phyloP scores from a whole-genome alignment of 371 early-diverging fungal genomes.

The Mucor mucedo region DNA sequence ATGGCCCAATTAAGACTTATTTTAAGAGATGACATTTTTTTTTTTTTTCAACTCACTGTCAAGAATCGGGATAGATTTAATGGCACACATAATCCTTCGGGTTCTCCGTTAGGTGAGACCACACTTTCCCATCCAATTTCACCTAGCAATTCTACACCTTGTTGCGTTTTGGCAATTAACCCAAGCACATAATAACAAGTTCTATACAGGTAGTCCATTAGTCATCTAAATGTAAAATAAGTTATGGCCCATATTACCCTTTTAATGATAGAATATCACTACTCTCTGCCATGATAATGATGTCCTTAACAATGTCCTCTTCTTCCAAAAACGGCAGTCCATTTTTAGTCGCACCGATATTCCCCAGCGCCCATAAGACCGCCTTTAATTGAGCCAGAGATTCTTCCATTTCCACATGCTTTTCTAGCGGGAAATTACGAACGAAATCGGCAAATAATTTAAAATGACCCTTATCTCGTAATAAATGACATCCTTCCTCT shows the following conservation, averaged over 20 bases:
- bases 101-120: constrained; percentile 53
- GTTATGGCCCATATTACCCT: constrained; percentile 60
- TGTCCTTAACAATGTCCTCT: constrained; percentile 72
- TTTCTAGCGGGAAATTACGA: constrained; percentile 58
- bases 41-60: constrained; percentile 46
- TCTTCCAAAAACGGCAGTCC: constrained; percentile 77
- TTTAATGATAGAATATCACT: constrained; percentile 75
- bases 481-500: constrained; percentile 71
- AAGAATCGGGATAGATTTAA: constrained; percentile 63
- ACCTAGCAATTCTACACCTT: constrained; percentile 75
- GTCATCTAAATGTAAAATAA: neutral
- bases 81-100: constrained; percentile 74
- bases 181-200: constrained; percentile 83
- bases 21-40: neutral
- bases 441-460: constrained; percentile 64
- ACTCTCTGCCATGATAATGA: constrained; percentile 70
- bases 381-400: constrained; percentile 71
- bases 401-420: constrained; percentile 29
- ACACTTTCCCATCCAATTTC: constrained; percentile 83
- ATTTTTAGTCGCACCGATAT: constrained; percentile 74
- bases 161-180: constrained; percentile 69
- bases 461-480: constrained; percentile 74
- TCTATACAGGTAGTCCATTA: constrained; percentile 39
- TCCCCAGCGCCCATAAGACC: constrained; percentile 82
- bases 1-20: neutral